Percentiles rank a stretch among this genome's conserved stretches.
Evolutionary conservation across 768 basidiomycete species (phyloP).

Genomic region (Boletus reticulatus): DNA sequence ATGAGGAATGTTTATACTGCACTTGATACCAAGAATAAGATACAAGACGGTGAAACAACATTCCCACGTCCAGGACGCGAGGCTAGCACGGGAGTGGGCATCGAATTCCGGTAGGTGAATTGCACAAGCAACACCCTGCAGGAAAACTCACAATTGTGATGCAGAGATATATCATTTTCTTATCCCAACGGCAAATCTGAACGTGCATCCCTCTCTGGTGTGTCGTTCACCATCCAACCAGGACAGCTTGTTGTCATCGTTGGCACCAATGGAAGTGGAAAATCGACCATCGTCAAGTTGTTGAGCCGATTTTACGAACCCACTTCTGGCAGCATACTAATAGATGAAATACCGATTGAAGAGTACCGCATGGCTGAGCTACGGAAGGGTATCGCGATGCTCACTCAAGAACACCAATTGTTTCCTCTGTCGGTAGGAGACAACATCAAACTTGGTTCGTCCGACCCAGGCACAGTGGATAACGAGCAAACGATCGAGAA

Average conservation of each 20-base stretch:
- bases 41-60: constrained; percentile 24
- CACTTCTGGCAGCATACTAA: constrained; percentile 35
- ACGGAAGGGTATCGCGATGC: constrained; percentile 39
- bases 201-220: constrained; percentile 21
- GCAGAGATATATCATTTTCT: constrained; percentile 49
- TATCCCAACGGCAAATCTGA: constrained; percentile 43
- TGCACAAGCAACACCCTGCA: neutral
- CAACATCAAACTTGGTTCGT: constrained; percentile 38
- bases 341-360: constrained; percentile 37
- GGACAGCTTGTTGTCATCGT: constrained; percentile 37
- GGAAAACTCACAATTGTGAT: neutral
- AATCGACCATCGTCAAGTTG: constrained; percentile 40
- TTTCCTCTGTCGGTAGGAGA: constrained; percentile 39
- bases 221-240: constrained; percentile 30
- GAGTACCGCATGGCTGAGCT: constrained; percentile 33
- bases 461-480: constrained; percentile 7
- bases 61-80: constrained; percentile 24
- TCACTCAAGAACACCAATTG: constrained; percentile 40
- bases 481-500: constrained; percentile 16
- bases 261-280: constrained; percentile 34
- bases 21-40: constrained; percentile 19
- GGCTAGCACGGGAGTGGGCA: constrained; percentile 8
- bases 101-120: constrained; percentile 19
- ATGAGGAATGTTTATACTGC: constrained; percentile 24
- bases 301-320: constrained; percentile 35